These are phyloP conservation scores for Acacia confusa DNA, from an alignment of 306 rosid species.

Conservation along the genomic window DNA sequence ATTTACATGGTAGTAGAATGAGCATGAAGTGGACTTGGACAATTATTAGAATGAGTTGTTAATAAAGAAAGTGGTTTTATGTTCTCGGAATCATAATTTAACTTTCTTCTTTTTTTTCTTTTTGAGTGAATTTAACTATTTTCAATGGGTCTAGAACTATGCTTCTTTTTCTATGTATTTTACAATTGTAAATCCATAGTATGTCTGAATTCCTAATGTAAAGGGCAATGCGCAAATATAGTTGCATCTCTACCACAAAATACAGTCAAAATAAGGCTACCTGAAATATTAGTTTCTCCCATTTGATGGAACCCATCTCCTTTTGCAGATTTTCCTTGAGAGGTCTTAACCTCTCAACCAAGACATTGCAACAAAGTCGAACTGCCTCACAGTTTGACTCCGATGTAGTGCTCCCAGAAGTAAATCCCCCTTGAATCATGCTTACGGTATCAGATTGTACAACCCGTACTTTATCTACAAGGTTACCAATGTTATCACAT, in stretches of 20 bases:
- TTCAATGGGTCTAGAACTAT: neutral
- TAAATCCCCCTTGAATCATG: slow-evolving; percentile 86
- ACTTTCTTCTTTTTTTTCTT: too few relatives aligned
- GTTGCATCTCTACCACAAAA: neutral
- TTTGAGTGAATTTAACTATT: too few relatives aligned
- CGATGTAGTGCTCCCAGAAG: slow-evolving; percentile 92
- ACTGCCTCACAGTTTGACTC: slow-evolving; percentile 94
- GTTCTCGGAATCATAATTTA: neutral
- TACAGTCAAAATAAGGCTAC: slow-evolving; percentile 36
- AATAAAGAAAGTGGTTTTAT: neutral
- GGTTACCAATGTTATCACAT: slow-evolving; percentile 46
- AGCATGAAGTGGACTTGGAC: neutral
- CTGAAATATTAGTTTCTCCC: slow-evolving; percentile 81
- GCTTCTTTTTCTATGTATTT: neutral
- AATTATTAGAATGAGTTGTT: neutral
- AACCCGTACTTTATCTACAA: slow-evolving; percentile 69
- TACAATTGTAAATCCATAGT: neutral
- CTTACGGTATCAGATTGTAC: slow-evolving; percentile 78
- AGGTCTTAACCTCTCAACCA: slow-evolving; percentile 77
- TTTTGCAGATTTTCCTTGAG: slow-evolving; percentile 58
- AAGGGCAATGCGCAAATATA: neutral
- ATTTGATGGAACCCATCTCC: slow-evolving; percentile 58
- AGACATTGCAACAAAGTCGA: slow-evolving; percentile 65
- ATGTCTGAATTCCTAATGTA: neutral
- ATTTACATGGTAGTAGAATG: neutral